phyloP scores from a whole-genome alignment of 805 yeast species.

The Debaryomyces tyrocola region DNA sequence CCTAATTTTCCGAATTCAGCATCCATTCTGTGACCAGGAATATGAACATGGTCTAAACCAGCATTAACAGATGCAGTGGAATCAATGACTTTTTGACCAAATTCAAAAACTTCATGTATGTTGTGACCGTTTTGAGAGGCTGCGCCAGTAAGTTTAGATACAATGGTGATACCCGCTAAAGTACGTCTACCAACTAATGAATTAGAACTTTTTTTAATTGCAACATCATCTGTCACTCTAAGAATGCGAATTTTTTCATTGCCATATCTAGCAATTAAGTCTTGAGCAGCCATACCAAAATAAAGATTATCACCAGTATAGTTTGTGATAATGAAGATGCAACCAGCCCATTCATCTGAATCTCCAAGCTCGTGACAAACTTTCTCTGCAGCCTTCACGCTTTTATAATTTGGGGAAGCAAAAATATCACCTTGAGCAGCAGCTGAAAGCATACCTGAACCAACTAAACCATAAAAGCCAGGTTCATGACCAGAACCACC shows the following conservation, averaged over 20 bases:
- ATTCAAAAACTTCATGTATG: slow-evolving; percentile 22
- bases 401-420: slow-evolving; percentile 39
- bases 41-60: slow-evolving; percentile 37
- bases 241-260: slow-evolving; percentile 26
- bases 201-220: slow-evolving; percentile 27
- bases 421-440: slow-evolving; percentile 42
- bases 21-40: slow-evolving; percentile 30
- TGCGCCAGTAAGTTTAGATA: slow-evolving; percentile 31
- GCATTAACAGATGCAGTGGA: slow-evolving; percentile 34
- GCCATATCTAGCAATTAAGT: slow-evolving; percentile 28
- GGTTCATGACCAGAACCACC: slow-evolving; percentile 6
- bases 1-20: slow-evolving; percentile 22
- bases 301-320: slow-evolving; percentile 40
- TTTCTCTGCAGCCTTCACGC: slow-evolving; percentile 37
- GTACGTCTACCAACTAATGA: slow-evolving; percentile 36
- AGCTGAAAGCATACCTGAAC: slow-evolving; percentile 37
- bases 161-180: slow-evolving; percentile 29
- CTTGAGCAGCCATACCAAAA: slow-evolving; percentile 41
- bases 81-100: slow-evolving; percentile 24
- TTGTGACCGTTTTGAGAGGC: slow-evolving; percentile 22
- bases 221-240: slow-evolving; percentile 35
- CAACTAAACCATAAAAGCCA: slow-evolving; percentile 40
- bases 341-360: slow-evolving; percentile 23
- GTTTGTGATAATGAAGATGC: slow-evolving; percentile 33
- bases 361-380: slow-evolving; percentile 21